These are phyloP conservation scores for Eragrostis nindensis DNA, from an alignment of 176 grass and related monocot genomes.

Conservation along the genomic window DNA sequence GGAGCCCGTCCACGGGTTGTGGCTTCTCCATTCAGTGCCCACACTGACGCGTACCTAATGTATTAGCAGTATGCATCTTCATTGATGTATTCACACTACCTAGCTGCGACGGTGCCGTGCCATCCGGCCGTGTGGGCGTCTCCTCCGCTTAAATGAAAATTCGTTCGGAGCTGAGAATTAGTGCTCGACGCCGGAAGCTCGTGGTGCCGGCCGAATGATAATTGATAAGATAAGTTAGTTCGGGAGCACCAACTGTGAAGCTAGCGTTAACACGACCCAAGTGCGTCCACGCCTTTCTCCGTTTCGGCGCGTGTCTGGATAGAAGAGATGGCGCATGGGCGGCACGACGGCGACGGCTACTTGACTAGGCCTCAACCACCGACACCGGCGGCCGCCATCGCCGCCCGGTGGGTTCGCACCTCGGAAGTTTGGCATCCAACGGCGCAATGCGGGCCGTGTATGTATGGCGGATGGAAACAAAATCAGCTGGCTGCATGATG, in stretches of 20 bases:
- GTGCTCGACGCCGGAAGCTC: background rate
- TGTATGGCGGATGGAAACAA: background rate
- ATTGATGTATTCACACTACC: no score
- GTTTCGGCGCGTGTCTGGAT: background rate
- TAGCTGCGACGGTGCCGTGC: no score
- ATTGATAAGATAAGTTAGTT: background rate
- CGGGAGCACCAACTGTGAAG: background rate
- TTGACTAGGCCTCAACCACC: background rate
- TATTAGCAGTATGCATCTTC: no score
- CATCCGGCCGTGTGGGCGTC: background rate
- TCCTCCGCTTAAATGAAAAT: slow-evolving; percentile 2
- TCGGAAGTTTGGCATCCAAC: background rate
- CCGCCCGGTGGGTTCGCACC: slow-evolving; percentile 14
- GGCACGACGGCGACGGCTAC: background rate
- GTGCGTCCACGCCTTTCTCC: background rate
- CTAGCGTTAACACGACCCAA: background rate
- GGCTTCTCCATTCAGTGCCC: background rate
- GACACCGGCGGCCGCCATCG: background rate
- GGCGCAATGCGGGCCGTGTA: background rate
- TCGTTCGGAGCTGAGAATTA: background rate
- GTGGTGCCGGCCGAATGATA: no score
- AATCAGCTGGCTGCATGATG: background rate
- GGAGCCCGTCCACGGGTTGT: background rate
- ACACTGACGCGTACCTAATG: background rate
- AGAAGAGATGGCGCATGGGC: background rate